Conservation (phyloP, 805 yeast species). For the Starmerella powellii region DNA sequence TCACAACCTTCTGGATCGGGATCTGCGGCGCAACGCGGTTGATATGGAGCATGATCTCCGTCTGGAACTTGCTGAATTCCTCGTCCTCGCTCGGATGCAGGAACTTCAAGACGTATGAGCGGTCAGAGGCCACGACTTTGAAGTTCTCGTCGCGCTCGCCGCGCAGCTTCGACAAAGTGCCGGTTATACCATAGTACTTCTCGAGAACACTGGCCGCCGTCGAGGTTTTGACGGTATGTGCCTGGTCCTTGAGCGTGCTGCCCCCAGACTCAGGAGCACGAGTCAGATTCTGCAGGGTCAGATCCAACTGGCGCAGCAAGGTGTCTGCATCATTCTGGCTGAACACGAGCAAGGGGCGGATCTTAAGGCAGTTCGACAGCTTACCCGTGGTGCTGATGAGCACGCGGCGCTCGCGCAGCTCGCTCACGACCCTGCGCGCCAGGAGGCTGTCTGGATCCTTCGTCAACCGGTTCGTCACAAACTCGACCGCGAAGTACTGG, state of each 20-base stretch:
- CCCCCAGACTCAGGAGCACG: background rate
- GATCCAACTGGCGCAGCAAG: conserved; percentile 2
- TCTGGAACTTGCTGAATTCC: conserved; percentile 10
- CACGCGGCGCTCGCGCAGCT: conserved; percentile 12
- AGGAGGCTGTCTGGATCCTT: conserved; percentile 10
- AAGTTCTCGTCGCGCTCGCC: conserved; percentile 15
- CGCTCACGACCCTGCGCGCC: conserved; percentile 7
- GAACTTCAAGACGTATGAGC: conserved; percentile 7
- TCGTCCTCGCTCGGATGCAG: conserved; percentile 15
- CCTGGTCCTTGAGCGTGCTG: background rate
- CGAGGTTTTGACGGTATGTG: background rate
- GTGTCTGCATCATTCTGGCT: conserved; percentile 9
- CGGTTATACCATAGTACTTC: conserved; percentile 1
- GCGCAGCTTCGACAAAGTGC: conserved; percentile 1
- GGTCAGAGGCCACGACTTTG: background rate
- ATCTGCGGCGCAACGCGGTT: conserved; percentile 5
- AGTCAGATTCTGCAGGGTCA: background rate
- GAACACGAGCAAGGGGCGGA: conserved; percentile 12
- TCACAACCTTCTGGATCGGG: conserved; percentile 9
- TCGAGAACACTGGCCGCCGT: conserved; percentile 2
- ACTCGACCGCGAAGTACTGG: conserved; percentile 15
- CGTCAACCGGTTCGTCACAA: conserved; percentile 4
- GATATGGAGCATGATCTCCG: conserved; percentile 4
- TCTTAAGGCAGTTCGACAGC: conserved; percentile 11
- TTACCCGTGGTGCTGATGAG: conserved; percentile 13